These are phyloP conservation scores for Passalora sequoiae DNA, from an alignment of 2,329 filamentous ascomycete species.

Conservation along the genomic window DNA sequence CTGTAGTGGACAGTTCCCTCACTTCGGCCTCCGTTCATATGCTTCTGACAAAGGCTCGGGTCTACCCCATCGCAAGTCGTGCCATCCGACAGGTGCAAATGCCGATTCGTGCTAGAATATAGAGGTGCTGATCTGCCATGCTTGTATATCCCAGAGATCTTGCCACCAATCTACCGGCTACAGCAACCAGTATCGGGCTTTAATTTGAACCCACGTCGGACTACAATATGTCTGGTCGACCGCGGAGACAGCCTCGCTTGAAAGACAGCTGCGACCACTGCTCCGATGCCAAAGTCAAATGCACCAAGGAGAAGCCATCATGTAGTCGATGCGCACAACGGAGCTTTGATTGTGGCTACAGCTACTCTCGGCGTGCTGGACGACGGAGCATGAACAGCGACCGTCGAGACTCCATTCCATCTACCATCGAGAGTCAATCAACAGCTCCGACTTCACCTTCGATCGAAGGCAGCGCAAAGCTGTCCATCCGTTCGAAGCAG, in stretches of 20 bases:
- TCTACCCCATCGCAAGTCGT: too few species aligned
- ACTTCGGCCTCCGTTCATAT: too few species aligned
- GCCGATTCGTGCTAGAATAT: too few species aligned
- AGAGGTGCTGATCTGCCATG: too few species aligned
- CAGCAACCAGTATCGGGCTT: too few species aligned
- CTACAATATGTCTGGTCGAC: constrained; percentile 4
- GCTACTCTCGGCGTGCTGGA: constrained; percentile 23
- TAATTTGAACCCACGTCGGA: too few species aligned
- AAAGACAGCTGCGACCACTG: constrained; percentile 23
- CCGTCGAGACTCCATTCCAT: neutral
- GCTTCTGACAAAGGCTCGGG: too few species aligned
- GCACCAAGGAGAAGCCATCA: constrained; percentile 21
- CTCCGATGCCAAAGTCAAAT: constrained; percentile 19
- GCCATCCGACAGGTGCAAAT: too few species aligned
- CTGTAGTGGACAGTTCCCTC: too few species aligned
- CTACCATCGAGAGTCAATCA: neutral
- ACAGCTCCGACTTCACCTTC: constrained; percentile 3
- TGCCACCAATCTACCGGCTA: too few species aligned
- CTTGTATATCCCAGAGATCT: too few species aligned
- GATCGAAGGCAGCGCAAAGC: neutral
- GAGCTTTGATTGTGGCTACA: constrained; percentile 21
- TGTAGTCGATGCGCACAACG: constrained; percentile 21
- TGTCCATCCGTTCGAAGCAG: too few species aligned
- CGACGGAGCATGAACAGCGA: constrained; percentile 13
- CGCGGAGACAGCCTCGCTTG: constrained; percentile 7